phyloP scores from a whole-genome alignment of 1,139 yeast species.

The Hansenula lynferdii region DNA sequence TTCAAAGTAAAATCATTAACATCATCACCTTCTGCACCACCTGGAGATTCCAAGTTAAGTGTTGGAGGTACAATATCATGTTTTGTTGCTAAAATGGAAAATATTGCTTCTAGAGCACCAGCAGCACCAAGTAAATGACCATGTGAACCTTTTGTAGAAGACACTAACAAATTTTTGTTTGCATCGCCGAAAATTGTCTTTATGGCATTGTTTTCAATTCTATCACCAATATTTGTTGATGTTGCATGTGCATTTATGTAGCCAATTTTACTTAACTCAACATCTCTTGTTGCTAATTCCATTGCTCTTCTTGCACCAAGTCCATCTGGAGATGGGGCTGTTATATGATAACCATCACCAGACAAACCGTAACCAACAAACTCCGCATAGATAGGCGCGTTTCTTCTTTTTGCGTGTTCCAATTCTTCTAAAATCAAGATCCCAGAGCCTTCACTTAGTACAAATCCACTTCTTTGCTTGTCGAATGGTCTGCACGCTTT shows the following conservation, averaged over 20 bases:
- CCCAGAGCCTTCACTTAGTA: conserved; percentile 92
- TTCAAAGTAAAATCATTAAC: conserved; percentile 46
- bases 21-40: conserved; percentile 38
- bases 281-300: conserved; percentile 57
- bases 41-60: conserved; percentile 55
- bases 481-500: conserved; percentile 90
- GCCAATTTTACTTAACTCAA: conserved; percentile 45
- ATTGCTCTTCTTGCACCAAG: conserved; percentile 83
- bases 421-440: conserved; percentile 69
- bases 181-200: conserved; percentile 40
- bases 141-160: conserved; percentile 87
- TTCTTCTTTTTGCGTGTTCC: conserved; percentile 68
- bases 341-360: conserved; percentile 91
- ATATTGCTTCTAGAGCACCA: conserved; percentile 88
- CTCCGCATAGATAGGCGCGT: conserved; percentile 71
- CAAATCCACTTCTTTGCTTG: conserved; percentile 73
- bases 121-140: conserved; percentile 97
- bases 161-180: conserved; percentile 41
- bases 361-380: conserved; percentile 83
- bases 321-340: conserved; percentile 84
- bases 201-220: conserved; percentile 82
- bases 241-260: conserved; percentile 98
- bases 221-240: conserved; percentile 83
- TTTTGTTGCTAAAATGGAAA: conserved; percentile 64
- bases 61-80: conserved; percentile 72